Percentiles rank a stretch among this genome's conserved stretches.
These are phyloP conservation scores for Xylaria nigripes DNA, from an alignment of 495 filamentous ascomycete species.

Conservation along the genomic window DNA sequence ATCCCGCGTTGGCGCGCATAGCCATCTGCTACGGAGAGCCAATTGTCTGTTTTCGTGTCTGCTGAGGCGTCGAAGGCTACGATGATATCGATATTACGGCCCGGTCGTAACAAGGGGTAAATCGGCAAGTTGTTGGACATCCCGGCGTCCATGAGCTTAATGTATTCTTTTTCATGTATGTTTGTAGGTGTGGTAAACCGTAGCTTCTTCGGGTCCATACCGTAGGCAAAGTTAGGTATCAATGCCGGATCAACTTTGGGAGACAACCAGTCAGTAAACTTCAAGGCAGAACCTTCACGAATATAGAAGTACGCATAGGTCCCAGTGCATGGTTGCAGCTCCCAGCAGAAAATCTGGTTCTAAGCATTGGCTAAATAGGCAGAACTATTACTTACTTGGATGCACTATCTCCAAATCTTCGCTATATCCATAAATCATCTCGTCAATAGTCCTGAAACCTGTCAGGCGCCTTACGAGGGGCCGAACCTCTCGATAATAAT, in stretches of 20 bases:
- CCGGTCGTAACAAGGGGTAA: conserved; percentile 83
- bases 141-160: conserved; percentile 92
- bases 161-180: conserved; percentile 57
- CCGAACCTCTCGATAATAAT: conserved; percentile 90
- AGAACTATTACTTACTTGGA: conserved; percentile 34
- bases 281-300: background rate
- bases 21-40: conserved; percentile 86
- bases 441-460: conserved; percentile 71
- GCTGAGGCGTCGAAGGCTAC: conserved; percentile 82
- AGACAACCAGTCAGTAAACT: background rate
- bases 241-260: conserved; percentile 63
- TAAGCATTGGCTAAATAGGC: background rate
- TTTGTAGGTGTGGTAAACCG: conserved; percentile 66
- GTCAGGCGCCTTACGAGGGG: conserved; percentile 65
- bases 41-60: conserved; percentile 80
- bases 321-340: background rate
- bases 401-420: conserved; percentile 82
- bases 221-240: conserved; percentile 79
- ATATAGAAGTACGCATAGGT: background rate
- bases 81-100: conserved; percentile 82
- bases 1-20: conserved; percentile 83
- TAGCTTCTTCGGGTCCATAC: conserved; percentile 60
- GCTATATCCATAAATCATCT: conserved; percentile 73
- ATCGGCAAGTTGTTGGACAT: conserved; percentile 98
- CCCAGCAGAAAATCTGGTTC: background rate